Percentiles rank a stretch among this genome's conserved stretches.
Evolutionary conservation across 257 asterid genomes (phyloP).

Genomic region (Rubia yunnanensis): DNA sequence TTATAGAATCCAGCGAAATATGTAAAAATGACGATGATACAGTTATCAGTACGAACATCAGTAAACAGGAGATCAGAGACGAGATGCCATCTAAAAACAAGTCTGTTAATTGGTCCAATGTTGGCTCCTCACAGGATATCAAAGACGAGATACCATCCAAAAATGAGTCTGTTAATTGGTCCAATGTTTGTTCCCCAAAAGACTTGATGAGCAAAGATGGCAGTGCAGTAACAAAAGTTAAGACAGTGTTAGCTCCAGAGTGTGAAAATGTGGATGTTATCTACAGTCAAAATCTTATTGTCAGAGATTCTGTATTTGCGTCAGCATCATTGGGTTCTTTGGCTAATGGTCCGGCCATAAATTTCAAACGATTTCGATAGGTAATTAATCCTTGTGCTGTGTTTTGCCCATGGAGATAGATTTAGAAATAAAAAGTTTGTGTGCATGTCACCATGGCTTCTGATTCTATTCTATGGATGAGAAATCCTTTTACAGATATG

Average conservation of each 20-base stretch:
- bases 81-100: conserved; percentile 26
- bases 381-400: conserved; percentile 24
- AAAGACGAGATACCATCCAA: conserved; percentile 29
- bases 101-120: conserved; percentile 15
- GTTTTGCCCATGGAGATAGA: neutral
- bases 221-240: conserved; percentile 25
- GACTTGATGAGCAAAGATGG: conserved; percentile 27
- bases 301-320: conserved; percentile 35
- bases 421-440: neutral
- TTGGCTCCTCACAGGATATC: conserved; percentile 15
- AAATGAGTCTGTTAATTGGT: conserved; percentile 19
- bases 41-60: conserved; percentile 13
- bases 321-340: conserved; percentile 27
- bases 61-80: conserved; percentile 26
- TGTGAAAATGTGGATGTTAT: conserved; percentile 57
- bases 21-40: conserved; percentile 26
- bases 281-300: conserved; percentile 74
- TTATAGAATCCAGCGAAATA: conserved; percentile 29
- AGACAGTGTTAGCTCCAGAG: conserved; percentile 30
- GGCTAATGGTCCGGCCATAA: conserved; percentile 21
- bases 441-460: too few species aligned
- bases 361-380: conserved; percentile 90
- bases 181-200: conserved; percentile 14
- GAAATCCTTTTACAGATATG: neutral
- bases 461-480: too few species aligned